Conservation (phyloP, 768 basidiomycete genomes). For the Russula ochroleuca region DNA sequence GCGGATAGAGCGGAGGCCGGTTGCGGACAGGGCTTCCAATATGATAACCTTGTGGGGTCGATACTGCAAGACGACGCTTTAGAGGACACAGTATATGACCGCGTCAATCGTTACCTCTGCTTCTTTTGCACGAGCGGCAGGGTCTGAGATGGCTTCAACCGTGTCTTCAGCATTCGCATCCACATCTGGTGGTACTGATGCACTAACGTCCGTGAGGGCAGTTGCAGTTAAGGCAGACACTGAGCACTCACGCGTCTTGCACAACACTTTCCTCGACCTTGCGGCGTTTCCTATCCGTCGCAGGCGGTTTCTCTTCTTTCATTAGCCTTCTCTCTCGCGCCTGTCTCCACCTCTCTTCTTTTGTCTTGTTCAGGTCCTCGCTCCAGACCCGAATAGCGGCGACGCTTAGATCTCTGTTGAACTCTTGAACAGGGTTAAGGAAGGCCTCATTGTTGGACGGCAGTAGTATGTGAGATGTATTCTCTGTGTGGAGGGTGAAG, state of each 20-base stretch:
- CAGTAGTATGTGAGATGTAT: slow-evolving; percentile 74
- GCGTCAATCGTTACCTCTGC: slow-evolving; percentile 16
- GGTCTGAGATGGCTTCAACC: background rate
- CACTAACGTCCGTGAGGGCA: slow-evolving; percentile 9
- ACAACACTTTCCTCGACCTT: slow-evolving; percentile 14
- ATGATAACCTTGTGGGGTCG: slow-evolving; percentile 66
- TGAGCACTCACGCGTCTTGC: slow-evolving; percentile 6
- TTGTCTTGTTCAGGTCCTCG: slow-evolving; percentile 59
- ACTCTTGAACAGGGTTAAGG: slow-evolving; percentile 96
- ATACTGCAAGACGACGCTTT: slow-evolving; percentile 38
- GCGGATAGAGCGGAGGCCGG: slow-evolving; percentile 90
- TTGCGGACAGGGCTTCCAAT: slow-evolving; percentile 92
- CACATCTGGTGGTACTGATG: slow-evolving; percentile 6
- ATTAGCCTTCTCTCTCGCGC: slow-evolving; percentile 47
- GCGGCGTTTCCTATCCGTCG: slow-evolving; percentile 28
- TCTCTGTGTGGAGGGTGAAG: slow-evolving; percentile 75
- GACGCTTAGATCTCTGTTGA: slow-evolving; percentile 91
- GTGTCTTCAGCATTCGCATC: background rate
- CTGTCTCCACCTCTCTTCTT: slow-evolving; percentile 56
- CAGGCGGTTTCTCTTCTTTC: slow-evolving; percentile 32
- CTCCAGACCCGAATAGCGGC: slow-evolving; percentile 90
- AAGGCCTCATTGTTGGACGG: slow-evolving; percentile 79
- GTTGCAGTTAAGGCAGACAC: background rate
- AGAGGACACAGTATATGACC: background rate
- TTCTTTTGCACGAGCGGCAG: slow-evolving; percentile 6